Evolutionary conservation across 2,329 filamentous ascomycete genomes (phyloP).

Genomic region (Beauveria scarabaeidicola): DNA sequence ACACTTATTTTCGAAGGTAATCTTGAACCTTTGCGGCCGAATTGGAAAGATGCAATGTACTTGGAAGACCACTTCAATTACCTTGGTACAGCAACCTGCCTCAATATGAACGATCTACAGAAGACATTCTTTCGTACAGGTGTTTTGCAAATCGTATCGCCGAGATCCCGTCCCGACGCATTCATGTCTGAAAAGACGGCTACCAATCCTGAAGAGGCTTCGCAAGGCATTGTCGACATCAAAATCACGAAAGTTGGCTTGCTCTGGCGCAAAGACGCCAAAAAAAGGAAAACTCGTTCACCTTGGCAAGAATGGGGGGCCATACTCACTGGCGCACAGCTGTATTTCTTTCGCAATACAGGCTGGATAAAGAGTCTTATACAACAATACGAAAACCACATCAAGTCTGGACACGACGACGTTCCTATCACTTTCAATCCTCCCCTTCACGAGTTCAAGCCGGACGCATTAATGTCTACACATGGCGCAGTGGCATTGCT

Average conservation of each 20-base stretch:
- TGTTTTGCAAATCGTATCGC: constrained; percentile 89
- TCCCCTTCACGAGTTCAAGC: constrained; percentile 84
- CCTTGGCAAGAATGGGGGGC: constrained; percentile 99
- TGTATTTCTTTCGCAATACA: constrained; percentile 94
- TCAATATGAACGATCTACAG: constrained; percentile 76
- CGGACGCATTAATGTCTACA: constrained; percentile 87
- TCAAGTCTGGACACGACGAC: constrained; percentile 66
- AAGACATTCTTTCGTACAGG: constrained; percentile 87
- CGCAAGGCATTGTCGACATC: constrained; percentile 91
- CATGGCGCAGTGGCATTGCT: constrained; percentile 83
- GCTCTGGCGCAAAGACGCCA: constrained; percentile 87
- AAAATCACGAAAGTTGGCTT: constrained; percentile 94
- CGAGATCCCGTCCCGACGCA: constrained; percentile 84
- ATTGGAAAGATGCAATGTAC: constrained; percentile 83
- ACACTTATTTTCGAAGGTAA: constrained; percentile 87
- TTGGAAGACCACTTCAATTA: constrained; percentile 90
- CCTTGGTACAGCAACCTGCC: constrained; percentile 61
- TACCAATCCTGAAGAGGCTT: constrained; percentile 75
- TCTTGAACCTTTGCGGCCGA: constrained; percentile 73
- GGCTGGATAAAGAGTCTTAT: constrained; percentile 88
- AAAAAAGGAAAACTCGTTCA: constrained; percentile 88
- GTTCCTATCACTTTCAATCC: constrained; percentile 84
- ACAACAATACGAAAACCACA: constrained; percentile 74
- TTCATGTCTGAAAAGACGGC: constrained; percentile 86
- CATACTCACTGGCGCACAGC: constrained; percentile 88